Base-by-base conservation (phyloP, 768 basidiomycete genomes). In the Psilocybe sp. region DNA sequence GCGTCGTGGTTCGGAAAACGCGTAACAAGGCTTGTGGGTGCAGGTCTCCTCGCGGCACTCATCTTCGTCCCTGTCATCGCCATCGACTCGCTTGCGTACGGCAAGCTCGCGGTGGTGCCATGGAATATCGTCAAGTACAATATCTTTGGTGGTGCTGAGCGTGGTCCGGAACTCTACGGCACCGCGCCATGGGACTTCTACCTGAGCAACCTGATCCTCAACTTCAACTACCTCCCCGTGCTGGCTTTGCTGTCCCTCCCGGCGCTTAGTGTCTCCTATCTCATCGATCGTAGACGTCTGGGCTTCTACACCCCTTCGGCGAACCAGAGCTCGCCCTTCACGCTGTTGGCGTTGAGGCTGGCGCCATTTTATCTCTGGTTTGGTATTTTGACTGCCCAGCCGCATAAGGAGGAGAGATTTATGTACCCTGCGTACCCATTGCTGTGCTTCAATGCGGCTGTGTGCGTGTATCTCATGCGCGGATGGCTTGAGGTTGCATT, bases 361-460 rank as follows among this genome's bases (percentile, higher is more conserved):
- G 66, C 78, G n/a, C 93, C 93, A 0, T 74, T 96, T 53, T 98
- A 98, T 69, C 56, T 98, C n/a, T 98, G 97, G 96, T 60, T 86
- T 40, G 79, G 68, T 1, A 86, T 97, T 53, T 70, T 99, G 56
- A 84, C 82, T 4, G 57, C 75, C 2, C 96, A 98, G 69, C 72
- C 87, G 1, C 97, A 99, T 69, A 99, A 99, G 70, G 97, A 99
- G 68, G 97, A 99, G 64, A 79, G 97, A n/a, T 99, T 99, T 72
- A 89, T 98, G 84, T 98, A 86, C 67, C 96, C 97, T 1, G 87
- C 82, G 2, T 98, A 96, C 64, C 89, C 92, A 1, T 67, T 98
- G 31, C 68, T 98, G 41, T 92, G 92, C 62, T 92, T 98, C 71
- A 98, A 98, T 62, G 96, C 94, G 0, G 91, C 92, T 4, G 85